Evolutionary conservation across 441 rosid genomes (phyloP).

Genomic region (Flueggea neowawraea): DNA sequence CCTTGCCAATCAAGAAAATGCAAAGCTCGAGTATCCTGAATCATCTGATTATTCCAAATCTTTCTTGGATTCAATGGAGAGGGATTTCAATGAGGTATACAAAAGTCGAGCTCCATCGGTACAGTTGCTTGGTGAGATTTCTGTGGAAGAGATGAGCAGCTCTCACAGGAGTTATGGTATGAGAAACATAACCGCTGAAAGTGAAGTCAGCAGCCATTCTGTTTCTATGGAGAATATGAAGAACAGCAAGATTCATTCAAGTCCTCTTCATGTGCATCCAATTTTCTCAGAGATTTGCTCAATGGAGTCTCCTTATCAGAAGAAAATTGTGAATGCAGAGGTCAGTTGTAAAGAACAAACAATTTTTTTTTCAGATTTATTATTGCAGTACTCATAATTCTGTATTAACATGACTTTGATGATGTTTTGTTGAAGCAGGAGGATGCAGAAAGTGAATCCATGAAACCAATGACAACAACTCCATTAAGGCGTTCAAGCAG

Average conservation of each 20-base stretch:
- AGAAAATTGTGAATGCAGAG: no score
- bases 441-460: slow-evolving; percentile 13
- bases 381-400: no score
- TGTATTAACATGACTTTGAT: not conserved
- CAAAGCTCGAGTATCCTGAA: not conserved
- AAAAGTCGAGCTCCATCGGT: slow-evolving; percentile 29
- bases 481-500: slow-evolving; percentile 42
- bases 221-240: slow-evolving; percentile 14
- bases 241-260: slow-evolving; percentile 15
- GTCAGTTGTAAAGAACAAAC: no score
- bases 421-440: slow-evolving; percentile 16
- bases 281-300: slow-evolving; percentile 20
- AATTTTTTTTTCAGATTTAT: no score
- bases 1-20: no score
- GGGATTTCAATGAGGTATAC: slow-evolving; percentile 10
- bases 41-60: slow-evolving; percentile 10
- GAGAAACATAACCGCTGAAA: slow-evolving; percentile 19
- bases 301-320: not conserved
- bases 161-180: slow-evolving; percentile 15
- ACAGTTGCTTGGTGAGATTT: slow-evolving; percentile 48
- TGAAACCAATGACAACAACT: slow-evolving; percentile 11
- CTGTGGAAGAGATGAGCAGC: slow-evolving; percentile 30
- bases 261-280: slow-evolving; percentile 10
- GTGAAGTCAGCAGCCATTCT: slow-evolving; percentile 31
- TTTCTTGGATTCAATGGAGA: slow-evolving; percentile 5